Evolutionary conservation across 805 yeast genomes (phyloP).

Genomic region (Schizosaccharomyces osmophilus): DNA sequence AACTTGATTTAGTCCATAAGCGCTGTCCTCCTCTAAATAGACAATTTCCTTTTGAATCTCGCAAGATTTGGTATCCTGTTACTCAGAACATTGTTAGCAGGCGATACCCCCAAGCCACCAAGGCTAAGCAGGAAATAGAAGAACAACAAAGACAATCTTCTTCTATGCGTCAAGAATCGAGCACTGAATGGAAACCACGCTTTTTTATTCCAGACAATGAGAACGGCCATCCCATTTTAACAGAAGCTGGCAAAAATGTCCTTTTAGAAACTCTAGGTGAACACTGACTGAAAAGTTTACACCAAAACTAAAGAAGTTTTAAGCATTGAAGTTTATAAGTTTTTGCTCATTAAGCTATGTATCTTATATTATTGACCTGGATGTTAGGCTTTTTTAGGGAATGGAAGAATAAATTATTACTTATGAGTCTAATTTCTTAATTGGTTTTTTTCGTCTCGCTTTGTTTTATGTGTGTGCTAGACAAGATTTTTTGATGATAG

Average conservation of each 20-base stretch:
- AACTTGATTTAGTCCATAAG: background rate
- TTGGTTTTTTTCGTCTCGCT: no score
- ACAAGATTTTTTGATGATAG: no score
- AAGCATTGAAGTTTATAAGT: no score
- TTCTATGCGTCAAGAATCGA: background rate
- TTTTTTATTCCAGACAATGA: background rate
- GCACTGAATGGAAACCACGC: background rate
- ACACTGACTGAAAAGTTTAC: background rate
- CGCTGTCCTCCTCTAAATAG: background rate
- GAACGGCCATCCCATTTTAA: background rate
- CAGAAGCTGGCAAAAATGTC: background rate
- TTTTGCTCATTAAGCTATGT: no score
- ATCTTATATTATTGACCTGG: no score
- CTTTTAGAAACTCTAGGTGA: background rate
- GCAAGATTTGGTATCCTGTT: conserved; percentile 1
- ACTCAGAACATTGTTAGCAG: background rate
- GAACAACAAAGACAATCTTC: background rate
- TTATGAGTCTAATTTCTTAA: no score
- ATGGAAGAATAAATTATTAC: no score
- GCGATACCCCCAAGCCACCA: background rate
- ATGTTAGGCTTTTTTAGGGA: no score
- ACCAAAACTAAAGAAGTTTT: background rate
- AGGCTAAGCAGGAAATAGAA: background rate
- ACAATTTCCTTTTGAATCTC: background rate
- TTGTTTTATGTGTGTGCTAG: no score